These are phyloP conservation scores for Aciculosporium take DNA, from an alignment of 2,329 filamentous ascomycete species.

Conservation along the genomic window DNA sequence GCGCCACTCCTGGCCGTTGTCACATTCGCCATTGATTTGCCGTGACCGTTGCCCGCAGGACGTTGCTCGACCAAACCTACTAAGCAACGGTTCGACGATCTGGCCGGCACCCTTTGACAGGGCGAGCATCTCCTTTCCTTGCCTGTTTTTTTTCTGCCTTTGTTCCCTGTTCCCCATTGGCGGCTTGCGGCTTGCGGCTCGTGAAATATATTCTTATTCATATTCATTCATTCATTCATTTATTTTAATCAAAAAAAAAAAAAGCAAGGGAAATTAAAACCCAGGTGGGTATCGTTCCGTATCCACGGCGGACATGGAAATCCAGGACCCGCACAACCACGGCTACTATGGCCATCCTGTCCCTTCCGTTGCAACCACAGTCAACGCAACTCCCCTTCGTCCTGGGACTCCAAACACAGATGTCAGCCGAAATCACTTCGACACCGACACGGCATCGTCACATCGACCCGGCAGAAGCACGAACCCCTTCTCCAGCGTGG, in stretches of 20 bases:
- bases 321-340: conserved; percentile 11
- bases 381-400: conserved; percentile 24
- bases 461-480: conserved; percentile 15
- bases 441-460: conserved; percentile 24
- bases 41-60: background rate
- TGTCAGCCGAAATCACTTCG: conserved; percentile 25
- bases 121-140: too few relatives aligned
- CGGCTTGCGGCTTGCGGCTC: too few relatives aligned
- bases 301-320: conserved; percentile 13
- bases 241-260: too few relatives aligned
- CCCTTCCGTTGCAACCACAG: conserved; percentile 24
- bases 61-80: background rate
- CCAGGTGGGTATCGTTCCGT: too few relatives aligned
- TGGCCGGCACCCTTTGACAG: too few relatives aligned
- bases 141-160: too few relatives aligned
- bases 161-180: too few relatives aligned
- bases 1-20: too few relatives aligned
- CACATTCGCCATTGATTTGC: background rate
- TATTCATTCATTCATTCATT: too few relatives aligned
- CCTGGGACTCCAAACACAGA: conserved; percentile 29
- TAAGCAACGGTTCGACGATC: too few relatives aligned
- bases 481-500: conserved; percentile 34
- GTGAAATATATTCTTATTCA: too few relatives aligned
- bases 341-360: conserved; percentile 15
- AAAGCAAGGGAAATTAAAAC: too few relatives aligned